Percentiles rank a stretch among this genome's conserved stretches.
Conservation (phyloP, 495 filamentous ascomycete genomes). For the Chaetomium cochliodes region DNA sequence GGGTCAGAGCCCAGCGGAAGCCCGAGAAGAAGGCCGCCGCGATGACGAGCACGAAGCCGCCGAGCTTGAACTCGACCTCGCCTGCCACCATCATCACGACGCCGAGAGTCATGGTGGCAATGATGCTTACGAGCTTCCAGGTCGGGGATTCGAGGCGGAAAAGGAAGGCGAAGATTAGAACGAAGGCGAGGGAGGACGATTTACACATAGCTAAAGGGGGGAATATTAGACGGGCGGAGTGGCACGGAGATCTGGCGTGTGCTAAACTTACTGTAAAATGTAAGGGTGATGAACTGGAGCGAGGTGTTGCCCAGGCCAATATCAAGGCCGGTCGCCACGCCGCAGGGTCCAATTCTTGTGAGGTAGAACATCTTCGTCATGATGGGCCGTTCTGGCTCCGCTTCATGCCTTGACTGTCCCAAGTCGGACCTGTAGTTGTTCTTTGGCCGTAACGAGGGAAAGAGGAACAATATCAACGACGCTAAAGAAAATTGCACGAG, state of each 20-base stretch:
- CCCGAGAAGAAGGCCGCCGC: slow-evolving; percentile 91
- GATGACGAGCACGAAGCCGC: slow-evolving; percentile 91
- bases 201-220: slow-evolving; percentile 84
- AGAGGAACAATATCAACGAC: slow-evolving; percentile 71
- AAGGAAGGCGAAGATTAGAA: slow-evolving; percentile 91
- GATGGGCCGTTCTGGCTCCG: slow-evolving; percentile 65
- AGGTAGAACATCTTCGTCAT: slow-evolving; percentile 92
- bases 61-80: slow-evolving; percentile 83
- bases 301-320: slow-evolving; percentile 97
- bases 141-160: slow-evolving; percentile 90
- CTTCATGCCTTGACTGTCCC: slow-evolving; percentile 50
- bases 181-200: slow-evolving; percentile 92
- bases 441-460: slow-evolving; percentile 80
- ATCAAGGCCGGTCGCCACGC: slow-evolving; percentile 88
- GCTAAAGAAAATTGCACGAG: slow-evolving; percentile 88
- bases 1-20: slow-evolving; percentile 95
- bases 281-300: slow-evolving; percentile 90
- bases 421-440: slow-evolving; percentile 47
- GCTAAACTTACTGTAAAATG: slow-evolving; percentile 78
- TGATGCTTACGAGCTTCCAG: slow-evolving; percentile 79
- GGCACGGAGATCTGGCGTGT: neutral
- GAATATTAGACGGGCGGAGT: slow-evolving; percentile 14
- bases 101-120: slow-evolving; percentile 87
- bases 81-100: slow-evolving; percentile 99
- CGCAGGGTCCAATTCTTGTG: slow-evolving; percentile 89